Percentiles rank a stretch among this genome's conserved stretches.
phyloP scores from a whole-genome alignment of 768 basidiomycete genomes.

The Epithele typhae region DNA sequence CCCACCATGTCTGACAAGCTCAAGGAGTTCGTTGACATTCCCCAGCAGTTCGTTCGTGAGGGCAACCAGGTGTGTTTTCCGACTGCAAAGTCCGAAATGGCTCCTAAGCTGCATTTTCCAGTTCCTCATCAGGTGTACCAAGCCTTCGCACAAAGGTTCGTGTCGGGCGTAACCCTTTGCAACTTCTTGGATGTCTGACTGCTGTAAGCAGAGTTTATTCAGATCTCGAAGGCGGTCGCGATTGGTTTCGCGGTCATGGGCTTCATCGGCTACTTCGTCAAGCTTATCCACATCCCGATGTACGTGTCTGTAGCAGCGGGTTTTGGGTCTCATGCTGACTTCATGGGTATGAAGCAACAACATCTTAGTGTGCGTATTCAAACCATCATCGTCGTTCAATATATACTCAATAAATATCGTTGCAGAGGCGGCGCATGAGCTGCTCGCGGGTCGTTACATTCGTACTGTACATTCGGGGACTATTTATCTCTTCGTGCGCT shows the following conservation, averaged over 20 bases:
- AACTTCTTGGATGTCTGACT: not conserved
- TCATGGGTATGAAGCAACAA: slow-evolving; percentile 65
- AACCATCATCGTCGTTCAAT: not conserved
- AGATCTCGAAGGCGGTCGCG: slow-evolving; percentile 94
- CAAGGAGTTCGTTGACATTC: slow-evolving; percentile 85
- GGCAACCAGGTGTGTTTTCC: slow-evolving; percentile 74
- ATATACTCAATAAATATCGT: slow-evolving; percentile 19
- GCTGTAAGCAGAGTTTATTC: slow-evolving; percentile 71
- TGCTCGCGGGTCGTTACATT: slow-evolving; percentile 9
- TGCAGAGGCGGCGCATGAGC: slow-evolving; percentile 72
- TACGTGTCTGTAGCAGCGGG: slow-evolving; percentile 40
- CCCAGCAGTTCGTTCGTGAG: slow-evolving; percentile 88
- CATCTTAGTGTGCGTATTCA: slow-evolving; percentile 86
- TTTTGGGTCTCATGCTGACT: not conserved
- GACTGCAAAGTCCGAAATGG: not conserved
- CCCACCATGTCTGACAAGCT: slow-evolving; percentile 81
- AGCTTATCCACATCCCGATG: slow-evolving; percentile 98
- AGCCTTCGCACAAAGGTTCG: slow-evolving; percentile 91
- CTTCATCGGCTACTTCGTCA: slow-evolving; percentile 98
- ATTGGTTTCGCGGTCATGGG: slow-evolving; percentile 99
- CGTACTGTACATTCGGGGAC: slow-evolving; percentile 16
- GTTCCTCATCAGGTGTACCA: slow-evolving; percentile 97
- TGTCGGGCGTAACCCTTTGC: slow-evolving; percentile 1
- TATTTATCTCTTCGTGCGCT: slow-evolving; percentile 13
- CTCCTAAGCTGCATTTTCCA: slow-evolving; percentile 27